Evolutionary conservation across 768 basidiomycete genomes (phyloP).

Genomic region (Zangia roseola): DNA sequence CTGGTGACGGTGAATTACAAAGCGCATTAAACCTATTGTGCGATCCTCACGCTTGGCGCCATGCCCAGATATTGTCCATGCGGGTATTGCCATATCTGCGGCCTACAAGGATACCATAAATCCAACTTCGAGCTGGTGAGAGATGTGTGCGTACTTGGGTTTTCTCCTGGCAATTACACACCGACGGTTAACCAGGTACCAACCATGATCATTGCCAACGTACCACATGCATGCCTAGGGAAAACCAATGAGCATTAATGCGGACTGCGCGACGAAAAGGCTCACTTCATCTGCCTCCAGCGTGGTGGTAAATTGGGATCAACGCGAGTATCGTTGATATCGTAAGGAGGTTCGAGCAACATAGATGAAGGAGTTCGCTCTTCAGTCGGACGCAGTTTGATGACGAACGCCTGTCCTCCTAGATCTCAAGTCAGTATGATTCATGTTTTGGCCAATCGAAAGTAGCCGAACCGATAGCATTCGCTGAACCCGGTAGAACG

Average conservation of each 20-base stretch:
- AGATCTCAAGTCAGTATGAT: not conserved
- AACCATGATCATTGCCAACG: conserved; percentile 15
- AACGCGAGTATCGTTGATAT: conserved; percentile 29
- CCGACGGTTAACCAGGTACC: too few species aligned
- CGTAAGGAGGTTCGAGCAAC: conserved; percentile 50
- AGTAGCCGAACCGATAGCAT: conserved; percentile 16
- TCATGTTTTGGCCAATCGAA: too few species aligned
- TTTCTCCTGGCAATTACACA: conserved; percentile 25
- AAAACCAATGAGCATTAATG: not conserved
- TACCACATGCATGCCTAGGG: conserved; percentile 42
- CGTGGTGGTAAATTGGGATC: conserved; percentile 19
- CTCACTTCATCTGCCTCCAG: conserved; percentile 32
- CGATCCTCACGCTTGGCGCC: conserved; percentile 46
- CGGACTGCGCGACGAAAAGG: not conserved
- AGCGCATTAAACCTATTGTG: not conserved
- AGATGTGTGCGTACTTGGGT: conserved; percentile 50
- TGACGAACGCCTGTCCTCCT: conserved; percentile 52
- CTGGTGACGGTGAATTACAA: not conserved
- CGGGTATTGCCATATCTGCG: conserved; percentile 34
- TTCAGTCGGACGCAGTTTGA: conserved; percentile 49
- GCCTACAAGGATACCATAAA: conserved; percentile 12
- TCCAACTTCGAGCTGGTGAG: conserved; percentile 51
- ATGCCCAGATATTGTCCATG: conserved; percentile 51
- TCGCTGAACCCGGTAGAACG: conserved; percentile 46
- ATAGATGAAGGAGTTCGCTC: conserved; percentile 47